Percentiles rank a stretch among this genome's conserved stretches.
phyloP scores from a whole-genome alignment of 345 rosid species.

The Moricandia arvensis region DNA sequence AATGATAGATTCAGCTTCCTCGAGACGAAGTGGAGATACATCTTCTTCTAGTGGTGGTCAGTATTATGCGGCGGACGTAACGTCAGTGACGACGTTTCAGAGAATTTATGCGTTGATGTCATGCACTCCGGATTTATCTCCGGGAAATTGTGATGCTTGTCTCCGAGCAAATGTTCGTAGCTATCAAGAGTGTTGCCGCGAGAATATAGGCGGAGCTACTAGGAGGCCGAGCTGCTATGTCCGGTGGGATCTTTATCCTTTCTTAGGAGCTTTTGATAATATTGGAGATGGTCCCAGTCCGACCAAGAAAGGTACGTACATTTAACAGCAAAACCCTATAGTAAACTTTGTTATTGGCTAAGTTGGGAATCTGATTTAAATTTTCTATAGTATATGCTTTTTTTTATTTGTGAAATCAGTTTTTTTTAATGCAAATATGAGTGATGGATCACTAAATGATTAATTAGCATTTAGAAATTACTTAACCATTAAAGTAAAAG shows the following conservation, averaged over 20 bases:
- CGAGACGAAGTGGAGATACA: background rate
- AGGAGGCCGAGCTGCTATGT: constrained; percentile 41
- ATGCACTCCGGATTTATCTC: constrained; percentile 15
- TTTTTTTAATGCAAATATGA: too few relatives aligned
- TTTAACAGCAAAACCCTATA: background rate
- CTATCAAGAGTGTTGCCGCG: constrained; percentile 30
- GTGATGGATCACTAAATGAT: too few relatives aligned
- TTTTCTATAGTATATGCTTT: background rate
- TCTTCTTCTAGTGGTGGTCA: constrained; percentile 13
- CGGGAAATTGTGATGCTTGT: constrained; percentile 30
- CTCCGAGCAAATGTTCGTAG: constrained; percentile 12
- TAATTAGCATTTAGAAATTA: too few relatives aligned
- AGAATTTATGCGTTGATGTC: constrained; percentile 16
- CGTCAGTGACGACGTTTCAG: background rate
- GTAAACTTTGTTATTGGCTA: background rate
- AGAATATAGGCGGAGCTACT: constrained; percentile 36
- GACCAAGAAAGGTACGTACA: background rate
- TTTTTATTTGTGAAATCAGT: too few relatives aligned
- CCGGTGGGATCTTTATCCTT: constrained; percentile 38
- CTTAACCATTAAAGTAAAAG: too few relatives aligned
- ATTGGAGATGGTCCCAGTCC: background rate
- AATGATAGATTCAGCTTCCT: constrained; percentile 12
- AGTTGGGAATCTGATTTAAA: background rate
- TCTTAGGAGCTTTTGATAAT: constrained; percentile 36
- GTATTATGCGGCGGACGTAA: constrained; percentile 32